Evolutionary conservation across 176 grass and related monocot genomes (phyloP), one percentile per base, ranked within the genome.

Genomic region (Areca catechu): DNA sequence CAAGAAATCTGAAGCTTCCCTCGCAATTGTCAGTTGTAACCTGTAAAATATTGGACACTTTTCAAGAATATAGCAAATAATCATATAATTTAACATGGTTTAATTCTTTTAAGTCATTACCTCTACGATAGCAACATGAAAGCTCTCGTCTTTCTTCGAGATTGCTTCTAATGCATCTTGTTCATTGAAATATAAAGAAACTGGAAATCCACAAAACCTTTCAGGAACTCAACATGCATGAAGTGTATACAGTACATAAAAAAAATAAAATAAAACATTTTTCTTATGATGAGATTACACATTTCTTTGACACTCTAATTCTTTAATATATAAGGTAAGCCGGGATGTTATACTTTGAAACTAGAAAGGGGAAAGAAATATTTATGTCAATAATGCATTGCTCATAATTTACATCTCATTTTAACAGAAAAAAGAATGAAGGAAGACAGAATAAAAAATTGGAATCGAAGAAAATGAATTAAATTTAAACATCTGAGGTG

Each of bases 101-200:
- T 9, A 76, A 17, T 57, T 24, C 52, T 16, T 77, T 9, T 19
- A 50, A 66, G 61, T 66, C 55, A 50, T 65, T 75, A 71, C 66
- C 67, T 70, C 67, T 18, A 81, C 15, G 49, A 81, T 43, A 56
- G 78, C 71, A 64, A 81, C 71, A 75, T 81, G 78, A 70, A 75
- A 81, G 28, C 16, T 63, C 73, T 63, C 57, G 5, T 65, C 55
- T n/a, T 62, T 61, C 19, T 69, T 72, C 19, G 57, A 63, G 20
- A 74, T 70, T 59, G 71, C 78, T 50, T 75, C 48, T 4, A 56
- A 57, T 28, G 64, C 78, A 24, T 80, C 70, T 37, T 64, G 63
- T 23, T 51, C 24, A 23, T 60, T 69, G 48, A 17, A 60, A 37
- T 76, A 76, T 47, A 24, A 68, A 54, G 49, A 76, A 76, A 76